These are phyloP conservation scores for Linaria vulgaris DNA, from an alignment of 257 asterid genomes.

Conservation along the genomic window DNA sequence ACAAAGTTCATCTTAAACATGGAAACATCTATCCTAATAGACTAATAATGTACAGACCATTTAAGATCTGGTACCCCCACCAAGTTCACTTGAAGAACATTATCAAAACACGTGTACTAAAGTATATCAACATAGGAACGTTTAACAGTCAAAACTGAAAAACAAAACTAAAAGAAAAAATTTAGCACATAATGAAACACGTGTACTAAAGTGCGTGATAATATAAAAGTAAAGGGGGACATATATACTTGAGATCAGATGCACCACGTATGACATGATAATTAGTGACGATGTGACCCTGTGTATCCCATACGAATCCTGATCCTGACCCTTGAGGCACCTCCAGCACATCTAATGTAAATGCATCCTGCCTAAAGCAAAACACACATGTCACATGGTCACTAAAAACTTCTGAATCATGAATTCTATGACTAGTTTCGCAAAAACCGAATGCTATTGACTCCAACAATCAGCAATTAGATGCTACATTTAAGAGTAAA, in stretches of 20 bases:
- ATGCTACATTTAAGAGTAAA: too few relatives aligned
- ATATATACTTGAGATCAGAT: conserved; percentile 87
- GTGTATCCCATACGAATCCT: conserved; percentile 87
- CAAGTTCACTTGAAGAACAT: not conserved
- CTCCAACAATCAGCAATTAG: not conserved
- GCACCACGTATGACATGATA: conserved; percentile 99
- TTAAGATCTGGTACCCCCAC: conserved; percentile 12
- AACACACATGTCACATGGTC: not conserved
- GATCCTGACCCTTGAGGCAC: conserved; percentile 99
- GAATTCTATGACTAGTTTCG: not conserved
- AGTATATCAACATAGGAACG: conserved; percentile 1
- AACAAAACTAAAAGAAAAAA: too few relatives aligned
- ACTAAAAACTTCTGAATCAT: not conserved
- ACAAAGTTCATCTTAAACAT: too few relatives aligned
- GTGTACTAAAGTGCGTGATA: not conserved
- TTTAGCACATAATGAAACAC: not conserved
- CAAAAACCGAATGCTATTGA: not conserved
- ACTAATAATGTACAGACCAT: conserved; percentile 2
- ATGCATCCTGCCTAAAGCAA: conserved; percentile 78
- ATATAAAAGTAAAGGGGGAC: not conserved
- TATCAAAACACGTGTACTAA: conserved; percentile 12
- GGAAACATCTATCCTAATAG: conserved; percentile 18
- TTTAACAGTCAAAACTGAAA: conserved; percentile 2
- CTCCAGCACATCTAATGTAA: conserved; percentile 90
- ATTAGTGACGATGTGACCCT: conserved; percentile 86